A percentile compares a stretch with the other conserved stretches of the same genome.
Conservation (phyloP, 192 early-diverging fungal genomes). For the Rhizophagus prolifer region DNA sequence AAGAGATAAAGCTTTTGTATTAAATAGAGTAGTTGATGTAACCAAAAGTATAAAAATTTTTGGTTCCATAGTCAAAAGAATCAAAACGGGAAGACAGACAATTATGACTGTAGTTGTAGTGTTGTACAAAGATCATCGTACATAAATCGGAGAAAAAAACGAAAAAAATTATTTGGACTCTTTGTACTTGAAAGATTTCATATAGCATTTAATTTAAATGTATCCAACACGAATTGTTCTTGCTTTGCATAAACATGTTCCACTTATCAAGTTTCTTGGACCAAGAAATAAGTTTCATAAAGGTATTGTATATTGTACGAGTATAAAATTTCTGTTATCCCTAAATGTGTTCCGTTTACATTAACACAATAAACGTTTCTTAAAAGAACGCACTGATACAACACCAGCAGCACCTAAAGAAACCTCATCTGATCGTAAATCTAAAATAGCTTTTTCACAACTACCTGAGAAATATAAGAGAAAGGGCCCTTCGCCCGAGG, state of each 20-base stretch:
- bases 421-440: background rate
- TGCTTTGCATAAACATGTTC: constrained; percentile 32
- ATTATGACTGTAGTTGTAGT: too few relatives aligned
- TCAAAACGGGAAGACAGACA: too few relatives aligned
- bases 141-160: too few relatives aligned
- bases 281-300: constrained; percentile 33
- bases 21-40: constrained; percentile 6
- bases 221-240: constrained; percentile 5
- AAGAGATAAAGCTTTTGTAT: background rate
- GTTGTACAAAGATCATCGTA: too few relatives aligned
- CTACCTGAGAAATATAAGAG: constrained; percentile 11
- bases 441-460: constrained; percentile 1
- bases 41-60: background rate
- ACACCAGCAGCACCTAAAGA: background rate
- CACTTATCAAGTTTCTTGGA: constrained; percentile 42
- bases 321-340: background rate
- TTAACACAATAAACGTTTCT: background rate
- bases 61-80: background rate
- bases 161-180: background rate
- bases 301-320: background rate
- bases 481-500: constrained; percentile 11
- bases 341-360: background rate
- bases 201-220: background rate
- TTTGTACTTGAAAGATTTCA: background rate
- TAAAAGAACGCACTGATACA: background rate